phyloP scores from a whole-genome alignment of 192 early-diverging fungal species.

The Coemansia sp. region DNA sequence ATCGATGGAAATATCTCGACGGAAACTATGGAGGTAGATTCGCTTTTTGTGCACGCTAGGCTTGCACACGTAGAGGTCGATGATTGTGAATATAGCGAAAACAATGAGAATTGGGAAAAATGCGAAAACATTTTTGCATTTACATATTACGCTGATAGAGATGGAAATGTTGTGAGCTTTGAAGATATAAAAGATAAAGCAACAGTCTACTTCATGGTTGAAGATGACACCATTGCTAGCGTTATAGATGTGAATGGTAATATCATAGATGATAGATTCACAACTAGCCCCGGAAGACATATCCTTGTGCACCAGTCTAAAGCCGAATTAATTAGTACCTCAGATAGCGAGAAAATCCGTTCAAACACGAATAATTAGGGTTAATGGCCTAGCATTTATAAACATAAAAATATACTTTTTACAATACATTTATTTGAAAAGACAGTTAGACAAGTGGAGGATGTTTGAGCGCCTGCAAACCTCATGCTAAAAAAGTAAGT shows the following conservation, averaged over 20 bases:
- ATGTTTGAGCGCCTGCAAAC: not conserved
- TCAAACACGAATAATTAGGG: too few relatives aligned
- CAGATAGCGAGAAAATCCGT: too few relatives aligned
- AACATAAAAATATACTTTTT: not conserved
- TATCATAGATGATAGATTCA: not conserved
- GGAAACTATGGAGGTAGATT: not conserved
- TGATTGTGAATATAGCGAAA: too few relatives aligned
- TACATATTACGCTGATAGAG: not conserved
- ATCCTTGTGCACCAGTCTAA: not conserved
- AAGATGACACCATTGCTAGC: not conserved
- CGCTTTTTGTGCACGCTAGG: not conserved
- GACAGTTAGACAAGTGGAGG: not conserved
- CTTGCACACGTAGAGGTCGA: too few relatives aligned
- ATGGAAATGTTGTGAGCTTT: not conserved
- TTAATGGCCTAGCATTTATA: not conserved
- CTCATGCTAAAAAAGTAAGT: too few relatives aligned
- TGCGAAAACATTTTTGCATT: too few relatives aligned
- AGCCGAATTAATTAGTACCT: too few relatives aligned
- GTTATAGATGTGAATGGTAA: not conserved
- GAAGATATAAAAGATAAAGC: not conserved
- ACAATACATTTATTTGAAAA: slow-evolving; percentile 2
- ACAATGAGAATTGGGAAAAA: too few relatives aligned
- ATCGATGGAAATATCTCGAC: not conserved
- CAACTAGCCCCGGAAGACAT: not conserved
- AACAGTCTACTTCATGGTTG: not conserved